Evolutionary conservation across 164 flowering plant species (phyloP).

Genomic region (Warburgia ugandensis): DNA sequence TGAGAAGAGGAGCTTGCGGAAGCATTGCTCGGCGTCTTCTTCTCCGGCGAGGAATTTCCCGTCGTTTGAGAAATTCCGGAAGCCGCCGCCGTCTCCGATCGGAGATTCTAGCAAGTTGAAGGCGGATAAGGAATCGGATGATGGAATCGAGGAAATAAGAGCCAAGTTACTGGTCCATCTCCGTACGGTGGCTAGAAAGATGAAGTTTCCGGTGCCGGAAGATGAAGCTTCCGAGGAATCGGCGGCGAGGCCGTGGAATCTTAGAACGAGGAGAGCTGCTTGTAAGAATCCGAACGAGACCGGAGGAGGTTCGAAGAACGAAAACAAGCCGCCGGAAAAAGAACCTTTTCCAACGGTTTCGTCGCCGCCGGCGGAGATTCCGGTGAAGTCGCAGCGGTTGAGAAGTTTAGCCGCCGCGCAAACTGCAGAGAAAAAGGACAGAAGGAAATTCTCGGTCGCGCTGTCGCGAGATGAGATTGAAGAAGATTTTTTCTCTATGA

Average conservation of each 20-base stretch:
- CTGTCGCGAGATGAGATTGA: slow-evolving; percentile 57
- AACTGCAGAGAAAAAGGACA: slow-evolving; percentile 26
- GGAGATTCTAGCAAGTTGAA: background rate
- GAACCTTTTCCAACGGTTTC: too few relatives aligned
- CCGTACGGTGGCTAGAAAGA: slow-evolving; percentile 41
- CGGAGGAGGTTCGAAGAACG: slow-evolving; percentile 7
- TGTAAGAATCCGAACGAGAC: slow-evolving; percentile 29
- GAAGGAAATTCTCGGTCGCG: slow-evolving; percentile 33
- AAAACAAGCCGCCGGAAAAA: slow-evolving; percentile 26
- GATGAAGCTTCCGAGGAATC: slow-evolving; percentile 11
- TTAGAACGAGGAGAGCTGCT: slow-evolving; percentile 60
- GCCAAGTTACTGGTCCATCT: slow-evolving; percentile 58
- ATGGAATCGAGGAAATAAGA: slow-evolving; percentile 50
- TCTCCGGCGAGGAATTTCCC: slow-evolving; percentile 3
- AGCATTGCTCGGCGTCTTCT: background rate
- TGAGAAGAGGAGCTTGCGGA: background rate
- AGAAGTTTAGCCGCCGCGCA: slow-evolving; percentile 8
- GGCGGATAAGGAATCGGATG: slow-evolving; percentile 15
- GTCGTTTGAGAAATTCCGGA: too few relatives aligned
- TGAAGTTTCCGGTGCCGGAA: slow-evolving; percentile 37
- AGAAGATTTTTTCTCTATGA: slow-evolving; percentile 49
- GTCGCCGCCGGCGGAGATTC: slow-evolving; percentile 23
- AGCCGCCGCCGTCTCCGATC: slow-evolving; percentile 4
- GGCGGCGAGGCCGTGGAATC: slow-evolving; percentile 52
- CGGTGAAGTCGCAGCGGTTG: slow-evolving; percentile 17